These are phyloP conservation scores for Laetiporus sulphureus DNA, from an alignment of 1,284 basidiomycete species.

Conservation along the genomic window DNA sequence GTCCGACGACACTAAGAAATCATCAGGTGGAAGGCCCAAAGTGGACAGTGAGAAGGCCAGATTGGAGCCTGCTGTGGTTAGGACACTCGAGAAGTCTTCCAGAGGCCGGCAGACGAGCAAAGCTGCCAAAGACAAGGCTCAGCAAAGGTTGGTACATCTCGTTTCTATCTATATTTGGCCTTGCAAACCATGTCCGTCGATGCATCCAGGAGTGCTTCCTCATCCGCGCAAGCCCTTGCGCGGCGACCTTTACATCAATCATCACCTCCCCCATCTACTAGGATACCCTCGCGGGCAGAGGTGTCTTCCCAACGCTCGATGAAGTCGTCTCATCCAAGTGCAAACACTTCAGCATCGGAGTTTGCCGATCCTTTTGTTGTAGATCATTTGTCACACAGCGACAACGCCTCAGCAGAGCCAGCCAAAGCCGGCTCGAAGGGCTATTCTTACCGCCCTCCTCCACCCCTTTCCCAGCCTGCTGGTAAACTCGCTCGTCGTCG, in stretches of 20 bases:
- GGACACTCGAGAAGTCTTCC: constrained; percentile 23
- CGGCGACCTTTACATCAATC: constrained; percentile 48
- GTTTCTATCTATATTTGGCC: constrained; percentile 3
- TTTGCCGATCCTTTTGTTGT: constrained; percentile 54
- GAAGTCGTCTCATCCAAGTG: constrained; percentile 12
- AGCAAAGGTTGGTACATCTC: constrained; percentile 22
- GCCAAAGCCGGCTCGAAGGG: constrained; percentile 22
- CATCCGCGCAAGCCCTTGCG: constrained; percentile 33
- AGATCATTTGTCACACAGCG: constrained; percentile 13
- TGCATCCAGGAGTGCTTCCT: constrained; percentile 39
- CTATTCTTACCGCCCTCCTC: constrained; percentile 26
- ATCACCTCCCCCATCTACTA: constrained; percentile 43
- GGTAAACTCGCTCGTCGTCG: constrained; percentile 53
- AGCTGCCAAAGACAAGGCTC: constrained; percentile 26
- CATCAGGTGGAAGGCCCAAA: constrained; percentile 19
- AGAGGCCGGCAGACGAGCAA: constrained; percentile 29
- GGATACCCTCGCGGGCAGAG: constrained; percentile 59
- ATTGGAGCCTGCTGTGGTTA: background rate
- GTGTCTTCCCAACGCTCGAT: constrained; percentile 26
- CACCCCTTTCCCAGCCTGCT: constrained; percentile 39
- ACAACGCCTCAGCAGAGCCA: constrained; percentile 18
- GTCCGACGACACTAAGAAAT: constrained; percentile 22
- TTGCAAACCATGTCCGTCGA: constrained; percentile 8
- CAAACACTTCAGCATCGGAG: constrained; percentile 15
- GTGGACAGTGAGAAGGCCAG: constrained; percentile 11